A percentile compares a stretch with the other conserved stretches of the same genome.
These are phyloP conservation scores for Arabidopsis hybrid DNA, from an alignment of 441 rosid genomes.

Conservation along the genomic window DNA sequence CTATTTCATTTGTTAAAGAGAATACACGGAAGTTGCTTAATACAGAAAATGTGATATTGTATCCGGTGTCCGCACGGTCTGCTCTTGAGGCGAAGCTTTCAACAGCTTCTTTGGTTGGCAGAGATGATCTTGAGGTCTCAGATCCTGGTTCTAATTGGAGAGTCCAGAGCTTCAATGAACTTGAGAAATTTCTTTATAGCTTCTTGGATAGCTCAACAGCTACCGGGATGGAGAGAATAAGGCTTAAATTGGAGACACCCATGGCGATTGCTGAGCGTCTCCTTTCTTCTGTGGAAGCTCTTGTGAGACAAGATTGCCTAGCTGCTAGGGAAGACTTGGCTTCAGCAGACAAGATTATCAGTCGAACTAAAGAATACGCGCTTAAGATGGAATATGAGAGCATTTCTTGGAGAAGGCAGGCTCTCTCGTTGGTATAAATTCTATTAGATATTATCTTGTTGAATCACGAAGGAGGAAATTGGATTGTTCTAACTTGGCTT, in stretches of 20 bases:
- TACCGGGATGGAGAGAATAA: conserved; percentile 84
- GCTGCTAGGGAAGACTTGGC: conserved; percentile 72
- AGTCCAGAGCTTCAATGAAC: conserved; percentile 64
- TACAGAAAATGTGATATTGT: conserved; percentile 68
- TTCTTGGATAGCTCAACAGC: conserved; percentile 87
- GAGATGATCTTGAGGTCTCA: conserved; percentile 47
- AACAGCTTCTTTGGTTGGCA: conserved; percentile 53
- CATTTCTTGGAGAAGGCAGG: conserved; percentile 75
- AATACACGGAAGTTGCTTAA: conserved; percentile 82
- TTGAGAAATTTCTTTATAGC: conserved; percentile 72
- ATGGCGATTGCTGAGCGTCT: conserved; percentile 81
- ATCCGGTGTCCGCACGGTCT: conserved; percentile 86
- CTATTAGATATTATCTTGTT: conserved; percentile 23
- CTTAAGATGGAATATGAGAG: conserved; percentile 81
- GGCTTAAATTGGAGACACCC: conserved; percentile 95
- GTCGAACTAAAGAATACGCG: conserved; percentile 58
- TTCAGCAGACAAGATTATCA: conserved; percentile 58
- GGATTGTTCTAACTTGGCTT: conserved; percentile 27
- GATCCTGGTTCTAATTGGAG: conserved; percentile 40
- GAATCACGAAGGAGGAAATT: conserved; percentile 31
- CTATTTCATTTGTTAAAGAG: conserved; percentile 77
- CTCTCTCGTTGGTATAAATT: conserved; percentile 67
- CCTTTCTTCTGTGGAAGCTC: conserved; percentile 73
- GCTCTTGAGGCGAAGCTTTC: conserved; percentile 87
- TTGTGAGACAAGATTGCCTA: conserved; percentile 62